Evolutionary conservation across 805 yeast genomes (phyloP).

Genomic region (Vanderwaltozyma tropicalis): DNA sequence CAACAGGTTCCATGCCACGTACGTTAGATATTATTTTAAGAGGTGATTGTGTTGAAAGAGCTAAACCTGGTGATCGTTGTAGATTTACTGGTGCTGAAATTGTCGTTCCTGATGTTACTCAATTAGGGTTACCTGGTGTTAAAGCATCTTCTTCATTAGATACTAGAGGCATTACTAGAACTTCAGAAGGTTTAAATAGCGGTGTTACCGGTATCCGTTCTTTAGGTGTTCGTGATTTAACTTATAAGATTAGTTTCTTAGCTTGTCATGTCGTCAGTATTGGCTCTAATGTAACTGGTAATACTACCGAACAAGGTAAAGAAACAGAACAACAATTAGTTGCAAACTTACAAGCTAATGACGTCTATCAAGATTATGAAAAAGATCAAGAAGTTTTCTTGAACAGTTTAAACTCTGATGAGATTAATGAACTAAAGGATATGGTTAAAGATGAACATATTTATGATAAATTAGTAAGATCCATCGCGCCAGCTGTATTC

Average conservation of each 20-base stretch:
- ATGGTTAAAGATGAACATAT: constrained; percentile 88
- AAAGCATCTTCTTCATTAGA: constrained; percentile 77
- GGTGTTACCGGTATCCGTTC: constrained; percentile 85
- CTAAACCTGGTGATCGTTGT: constrained; percentile 95
- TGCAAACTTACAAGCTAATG: constrained; percentile 19
- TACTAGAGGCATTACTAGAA: constrained; percentile 34
- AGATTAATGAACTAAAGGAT: constrained; percentile 70
- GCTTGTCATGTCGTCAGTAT: constrained; percentile 82
- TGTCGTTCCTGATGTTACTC: constrained; percentile 89
- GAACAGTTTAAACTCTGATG: constrained; percentile 67
- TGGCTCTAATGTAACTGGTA: constrained; percentile 23
- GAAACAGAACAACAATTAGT: constrained; percentile 16
- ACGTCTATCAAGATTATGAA: constrained; percentile 36
- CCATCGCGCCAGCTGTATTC: constrained; percentile 91
- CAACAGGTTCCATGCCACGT: constrained; percentile 98
- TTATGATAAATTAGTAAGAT: constrained; percentile 72
- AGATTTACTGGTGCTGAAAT: constrained; percentile 89
- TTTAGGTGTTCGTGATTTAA: constrained; percentile 89
- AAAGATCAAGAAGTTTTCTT: constrained; percentile 75
- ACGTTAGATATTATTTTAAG: constrained; percentile 85
- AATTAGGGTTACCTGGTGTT: constrained; percentile 89
- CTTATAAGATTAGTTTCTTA: constrained; percentile 81
- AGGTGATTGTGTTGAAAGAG: constrained; percentile 90
- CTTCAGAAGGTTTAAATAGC: constrained; percentile 57
- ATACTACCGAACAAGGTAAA: constrained; percentile 1